These are phyloP conservation scores for Pichia sp. DNA, from an alignment of 1,139 yeast genomes.

Conservation along the genomic window DNA sequence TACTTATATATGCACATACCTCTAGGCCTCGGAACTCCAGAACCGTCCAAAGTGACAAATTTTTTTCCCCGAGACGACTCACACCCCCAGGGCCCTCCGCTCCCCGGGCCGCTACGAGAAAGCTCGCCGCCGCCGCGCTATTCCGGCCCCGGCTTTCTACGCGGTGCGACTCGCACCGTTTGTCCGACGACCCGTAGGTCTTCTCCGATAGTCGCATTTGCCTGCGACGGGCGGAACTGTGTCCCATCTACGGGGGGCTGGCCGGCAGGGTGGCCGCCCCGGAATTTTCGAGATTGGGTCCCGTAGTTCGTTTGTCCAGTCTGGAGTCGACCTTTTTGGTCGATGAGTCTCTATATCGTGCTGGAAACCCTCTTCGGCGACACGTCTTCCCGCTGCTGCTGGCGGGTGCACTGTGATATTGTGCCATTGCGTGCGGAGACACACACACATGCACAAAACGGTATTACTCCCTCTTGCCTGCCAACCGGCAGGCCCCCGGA, in stretches of 20 bases:
- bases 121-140: neutral
- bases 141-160: neutral
- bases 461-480: neutral
- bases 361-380: too few relatives aligned
- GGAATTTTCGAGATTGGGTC: neutral
- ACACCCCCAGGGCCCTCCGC: neutral
- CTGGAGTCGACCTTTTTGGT: neutral
- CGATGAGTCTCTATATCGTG: neutral
- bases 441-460: neutral
- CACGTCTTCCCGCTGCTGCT: too few relatives aligned
- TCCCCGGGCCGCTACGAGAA: neutral
- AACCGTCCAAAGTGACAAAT: neutral
- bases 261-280: neutral
- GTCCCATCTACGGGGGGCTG: neutral
- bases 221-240: neutral
- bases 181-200: neutral
- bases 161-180: neutral
- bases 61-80: neutral
- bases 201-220: neutral
- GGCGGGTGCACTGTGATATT: too few relatives aligned
- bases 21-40: neutral
- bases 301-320: too few relatives aligned
- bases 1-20: neutral
- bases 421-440: too few relatives aligned
- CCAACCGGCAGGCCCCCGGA: neutral